A percentile compares a stretch with the other conserved stretches of the same genome.
phyloP scores from a whole-genome alignment of 164 flowering plant genomes.

The Amborella trichopoda region DNA sequence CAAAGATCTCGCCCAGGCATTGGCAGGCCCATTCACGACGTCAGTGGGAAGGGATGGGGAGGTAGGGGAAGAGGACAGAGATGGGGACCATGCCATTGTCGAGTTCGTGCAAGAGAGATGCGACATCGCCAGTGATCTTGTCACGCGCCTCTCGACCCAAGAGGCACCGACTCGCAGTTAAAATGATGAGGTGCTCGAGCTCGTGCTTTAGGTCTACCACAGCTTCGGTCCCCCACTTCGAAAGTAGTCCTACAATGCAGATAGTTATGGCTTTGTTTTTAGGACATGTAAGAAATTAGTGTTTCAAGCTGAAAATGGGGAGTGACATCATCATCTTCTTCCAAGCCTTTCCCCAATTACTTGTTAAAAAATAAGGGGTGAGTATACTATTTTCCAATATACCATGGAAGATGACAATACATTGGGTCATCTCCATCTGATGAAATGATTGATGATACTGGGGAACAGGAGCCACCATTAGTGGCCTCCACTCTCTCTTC shows the following conservation, averaged over 20 bases:
- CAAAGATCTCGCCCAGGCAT: conserved; percentile 46
- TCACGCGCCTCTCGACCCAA: conserved; percentile 64
- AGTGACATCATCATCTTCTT: too few species aligned
- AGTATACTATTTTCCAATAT: too few species aligned
- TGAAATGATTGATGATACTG: too few species aligned
- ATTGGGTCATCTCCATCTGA: too few species aligned
- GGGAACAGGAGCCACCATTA: too few species aligned
- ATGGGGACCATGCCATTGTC: conserved; percentile 75
- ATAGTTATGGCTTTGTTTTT: too few species aligned
- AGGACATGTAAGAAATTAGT: too few species aligned
- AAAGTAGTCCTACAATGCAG: conserved; percentile 64
- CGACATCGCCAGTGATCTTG: conserved; percentile 59
- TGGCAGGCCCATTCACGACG: conserved; percentile 60
- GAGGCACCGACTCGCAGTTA: conserved; percentile 72
- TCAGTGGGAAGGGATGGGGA: conserved; percentile 65
- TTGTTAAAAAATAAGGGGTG: too few species aligned
- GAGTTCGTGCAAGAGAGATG: conserved; percentile 68
- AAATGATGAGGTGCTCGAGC: conserved; percentile 58
- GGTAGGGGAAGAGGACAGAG: conserved; percentile 14
- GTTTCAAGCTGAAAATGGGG: too few species aligned
- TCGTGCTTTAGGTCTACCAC: conserved; percentile 71
- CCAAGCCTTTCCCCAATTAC: too few species aligned
- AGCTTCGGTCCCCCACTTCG: conserved; percentile 67
- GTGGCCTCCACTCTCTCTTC: too few species aligned
- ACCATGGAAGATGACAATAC: too few species aligned